These are phyloP conservation scores for Mycotypha africana DNA, from an alignment of 371 early-diverging fungal genomes.

Conservation along the genomic window DNA sequence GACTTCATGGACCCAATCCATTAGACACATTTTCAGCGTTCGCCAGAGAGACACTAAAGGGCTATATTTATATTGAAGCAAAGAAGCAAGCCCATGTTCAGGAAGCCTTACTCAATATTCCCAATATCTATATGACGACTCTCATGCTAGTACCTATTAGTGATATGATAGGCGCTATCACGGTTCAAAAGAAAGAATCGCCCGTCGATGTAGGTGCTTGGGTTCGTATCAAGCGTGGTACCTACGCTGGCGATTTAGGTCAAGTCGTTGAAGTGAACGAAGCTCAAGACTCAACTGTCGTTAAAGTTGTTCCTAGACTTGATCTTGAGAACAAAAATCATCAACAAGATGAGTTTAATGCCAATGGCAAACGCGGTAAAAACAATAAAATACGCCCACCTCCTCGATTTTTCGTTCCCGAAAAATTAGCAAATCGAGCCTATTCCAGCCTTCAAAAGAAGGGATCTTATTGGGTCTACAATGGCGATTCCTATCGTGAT, in stretches of 20 bases:
- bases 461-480: conserved; percentile 71
- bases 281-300: conserved; percentile 69
- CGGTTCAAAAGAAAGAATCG: conserved; percentile 62
- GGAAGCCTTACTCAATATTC: conserved; percentile 66
- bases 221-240: conserved; percentile 94
- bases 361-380: conserved; percentile 51
- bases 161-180: conserved; percentile 95
- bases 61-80: conserved; percentile 97
- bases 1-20: conserved; percentile 54
- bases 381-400: conserved; percentile 52
- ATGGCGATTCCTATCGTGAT: conserved; percentile 77
- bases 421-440: conserved; percentile 43
- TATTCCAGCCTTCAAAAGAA: conserved; percentile 44
- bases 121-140: conserved; percentile 68
- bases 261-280: conserved; percentile 82
- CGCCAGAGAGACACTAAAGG: conserved; percentile 85
- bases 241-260: conserved; percentile 93
- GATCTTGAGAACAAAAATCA: conserved; percentile 40
- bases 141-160: conserved; percentile 89
- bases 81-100: conserved; percentile 80
- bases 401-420: conserved; percentile 75
- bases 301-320: conserved; percentile 90
- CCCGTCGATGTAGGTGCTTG: conserved; percentile 80
- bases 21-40: conserved; percentile 79
- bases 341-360: too few species aligned